These are phyloP conservation scores for Termitomyces sp. DNA, from an alignment of 768 basidiomycete genomes.

Conservation along the genomic window DNA sequence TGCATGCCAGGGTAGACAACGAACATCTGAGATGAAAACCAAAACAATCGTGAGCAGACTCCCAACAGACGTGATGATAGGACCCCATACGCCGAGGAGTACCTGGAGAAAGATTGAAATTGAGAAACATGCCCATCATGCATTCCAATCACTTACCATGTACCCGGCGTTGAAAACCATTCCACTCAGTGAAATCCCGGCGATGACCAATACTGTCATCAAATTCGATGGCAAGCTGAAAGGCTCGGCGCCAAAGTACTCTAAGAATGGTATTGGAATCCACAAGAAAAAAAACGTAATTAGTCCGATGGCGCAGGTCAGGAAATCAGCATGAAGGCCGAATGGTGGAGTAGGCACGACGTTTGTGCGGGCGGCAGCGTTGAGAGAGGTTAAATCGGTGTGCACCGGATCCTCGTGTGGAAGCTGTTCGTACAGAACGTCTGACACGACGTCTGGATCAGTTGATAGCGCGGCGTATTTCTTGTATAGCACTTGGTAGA, in stretches of 20 bases:
- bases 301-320: conserved; percentile 78
- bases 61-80: conserved; percentile 83
- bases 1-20: conserved; percentile 11
- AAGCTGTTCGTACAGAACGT: conserved; percentile 41
- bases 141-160: conserved; percentile 51
- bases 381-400: conserved; percentile 3
- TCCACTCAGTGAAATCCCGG: conserved; percentile 65
- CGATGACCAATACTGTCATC: conserved; percentile 45
- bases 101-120: conserved; percentile 39
- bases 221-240: conserved; percentile 60
- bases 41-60: conserved; percentile 93
- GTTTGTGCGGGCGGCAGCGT: conserved; percentile 17
- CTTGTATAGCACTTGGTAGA: conserved; percentile 87
- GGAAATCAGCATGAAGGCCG: conserved; percentile 77
- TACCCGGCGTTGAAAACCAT: conserved; percentile 80
- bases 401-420: conserved; percentile 22
- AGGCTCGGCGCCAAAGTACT: conserved; percentile 56
- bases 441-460: conserved; percentile 47
- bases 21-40: conserved; percentile 73
- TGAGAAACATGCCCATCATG: not conserved
- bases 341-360: conserved; percentile 64
- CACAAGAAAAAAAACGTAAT: conserved; percentile 71
- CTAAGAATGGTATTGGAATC: conserved; percentile 73
- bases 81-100: conserved; percentile 82
- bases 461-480: conserved; percentile 65